Evolutionary conservation across 495 filamentous ascomycete genomes (phyloP), one percentile per base, ranked within the genome.

Genomic region (Penicillium cataractarum): DNA sequence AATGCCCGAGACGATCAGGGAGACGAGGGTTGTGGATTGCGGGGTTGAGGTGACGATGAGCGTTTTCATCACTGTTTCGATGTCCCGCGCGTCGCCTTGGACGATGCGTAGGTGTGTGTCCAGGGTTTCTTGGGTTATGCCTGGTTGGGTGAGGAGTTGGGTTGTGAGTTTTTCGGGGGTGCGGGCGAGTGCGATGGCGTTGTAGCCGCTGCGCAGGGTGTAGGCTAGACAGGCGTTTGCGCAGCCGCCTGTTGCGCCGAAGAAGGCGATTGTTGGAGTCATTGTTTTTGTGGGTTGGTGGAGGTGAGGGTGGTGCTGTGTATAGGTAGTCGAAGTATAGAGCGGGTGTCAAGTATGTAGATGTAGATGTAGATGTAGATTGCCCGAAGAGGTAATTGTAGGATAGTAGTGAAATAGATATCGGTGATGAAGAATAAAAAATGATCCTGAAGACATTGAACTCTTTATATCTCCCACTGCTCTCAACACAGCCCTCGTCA

Each of bases 141-240:
- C 76, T 10, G 63, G 66, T 58, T 74, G 70, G 15, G 51, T 21
- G 13, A 73, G 61, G 55, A 82, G 70, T 37, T 78, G 67, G 19
- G 70, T 68, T 59, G 67, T 72, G 58, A 90, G 86, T 64, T 86
- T 89, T 58, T 77, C 60, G 1, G 88, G 86, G 0, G 79, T 86
- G 40, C 88, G 85, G 57, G 78, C 86, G 15, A 86, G 80, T 17
- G 83, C 77, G 51, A 66, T 60, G 22, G 62, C 72, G 22, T 71
- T 70, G 67, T 84, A 76, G 57, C 79, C 77, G 6, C 76, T 75
- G 6, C 74, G 74, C 44, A 87, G 79, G 32, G 79, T 70, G 52
- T 75, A 68, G 13, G 76, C 74, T 21, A 86, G 76, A 48, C 76
- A 77, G 59, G 77, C 66, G 57, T 79, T 71, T 52, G 67, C 65